Conservation (phyloP, 1,284 basidiomycete species). For the Taiwanofungus camphoratus region DNA sequence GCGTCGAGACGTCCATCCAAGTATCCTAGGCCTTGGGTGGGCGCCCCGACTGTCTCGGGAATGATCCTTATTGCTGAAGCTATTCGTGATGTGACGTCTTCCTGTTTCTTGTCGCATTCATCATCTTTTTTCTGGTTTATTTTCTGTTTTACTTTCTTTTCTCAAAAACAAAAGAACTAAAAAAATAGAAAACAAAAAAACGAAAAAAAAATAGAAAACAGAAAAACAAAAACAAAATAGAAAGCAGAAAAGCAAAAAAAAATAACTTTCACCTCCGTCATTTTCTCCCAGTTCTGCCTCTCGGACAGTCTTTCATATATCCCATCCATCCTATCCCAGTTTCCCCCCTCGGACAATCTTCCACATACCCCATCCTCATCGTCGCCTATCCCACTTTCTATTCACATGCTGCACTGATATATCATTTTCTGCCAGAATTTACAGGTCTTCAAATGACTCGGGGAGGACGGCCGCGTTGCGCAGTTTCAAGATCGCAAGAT, state of each 20-base stretch:
- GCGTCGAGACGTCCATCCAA: background rate
- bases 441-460: background rate
- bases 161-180: background rate
- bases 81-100: background rate
- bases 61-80: conserved; percentile 2
- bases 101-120: background rate
- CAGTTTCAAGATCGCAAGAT: conserved; percentile 1
- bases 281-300: background rate
- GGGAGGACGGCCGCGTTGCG: background rate
- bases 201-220: background rate
- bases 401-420: background rate
- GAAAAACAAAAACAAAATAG: background rate
- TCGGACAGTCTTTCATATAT: background rate
- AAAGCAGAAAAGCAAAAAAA: background rate
- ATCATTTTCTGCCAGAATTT: background rate
- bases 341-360: background rate
- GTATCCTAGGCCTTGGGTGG: conserved; percentile 5
- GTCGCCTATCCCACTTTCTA: background rate
- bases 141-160: too few species aligned
- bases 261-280: background rate
- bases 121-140: background rate
- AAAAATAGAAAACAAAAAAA: background rate
- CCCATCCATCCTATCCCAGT: background rate
- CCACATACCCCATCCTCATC: too few species aligned
- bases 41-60: background rate